Percentiles rank a stretch among this genome's conserved stretches.
phyloP scores from a whole-genome alignment of 768 basidiomycete species.

The Mycena maculata region DNA sequence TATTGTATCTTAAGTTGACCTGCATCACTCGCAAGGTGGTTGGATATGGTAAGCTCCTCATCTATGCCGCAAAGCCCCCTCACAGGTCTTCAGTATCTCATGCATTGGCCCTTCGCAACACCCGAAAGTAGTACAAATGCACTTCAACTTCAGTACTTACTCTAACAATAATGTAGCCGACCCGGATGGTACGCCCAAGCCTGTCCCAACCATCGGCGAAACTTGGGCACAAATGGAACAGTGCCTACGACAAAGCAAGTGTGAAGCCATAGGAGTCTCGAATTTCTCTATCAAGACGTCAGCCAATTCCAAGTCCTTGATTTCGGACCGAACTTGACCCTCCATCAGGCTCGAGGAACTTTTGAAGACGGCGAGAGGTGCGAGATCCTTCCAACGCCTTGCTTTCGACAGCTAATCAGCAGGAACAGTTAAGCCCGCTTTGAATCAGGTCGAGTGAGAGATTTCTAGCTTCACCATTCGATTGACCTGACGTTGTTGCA shows the following conservation, averaged over 20 bases:
- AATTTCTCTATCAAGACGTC: constrained; percentile 51
- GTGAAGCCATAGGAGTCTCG: constrained; percentile 46
- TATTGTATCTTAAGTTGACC: background rate
- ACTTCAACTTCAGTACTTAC: too few species aligned
- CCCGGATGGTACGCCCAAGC: constrained; percentile 32
- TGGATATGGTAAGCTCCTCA: constrained; percentile 26
- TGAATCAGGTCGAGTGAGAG: constrained; percentile 46
- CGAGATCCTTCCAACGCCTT: background rate
- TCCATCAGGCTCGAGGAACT: constrained; percentile 36
- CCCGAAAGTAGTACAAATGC: constrained; percentile 34
- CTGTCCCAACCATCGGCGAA: constrained; percentile 38
- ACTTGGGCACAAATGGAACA: constrained; percentile 46
- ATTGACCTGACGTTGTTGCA: background rate
- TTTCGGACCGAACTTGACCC: background rate
- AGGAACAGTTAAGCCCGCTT: constrained; percentile 43
- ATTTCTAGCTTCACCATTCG: background rate
- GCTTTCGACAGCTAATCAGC: background rate
- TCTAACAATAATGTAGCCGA: background rate
- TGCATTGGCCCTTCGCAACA: constrained; percentile 51
- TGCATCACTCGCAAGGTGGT: constrained; percentile 11
- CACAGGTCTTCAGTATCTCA: constrained; percentile 42
- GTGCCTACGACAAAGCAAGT: constrained; percentile 32
- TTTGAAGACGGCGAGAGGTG: constrained; percentile 36
- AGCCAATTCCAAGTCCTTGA: background rate
- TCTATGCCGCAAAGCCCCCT: background rate